These are phyloP conservation scores for Eucalyptus urophylla DNA, from an alignment of 345 rosid genomes.

Conservation along the genomic window DNA sequence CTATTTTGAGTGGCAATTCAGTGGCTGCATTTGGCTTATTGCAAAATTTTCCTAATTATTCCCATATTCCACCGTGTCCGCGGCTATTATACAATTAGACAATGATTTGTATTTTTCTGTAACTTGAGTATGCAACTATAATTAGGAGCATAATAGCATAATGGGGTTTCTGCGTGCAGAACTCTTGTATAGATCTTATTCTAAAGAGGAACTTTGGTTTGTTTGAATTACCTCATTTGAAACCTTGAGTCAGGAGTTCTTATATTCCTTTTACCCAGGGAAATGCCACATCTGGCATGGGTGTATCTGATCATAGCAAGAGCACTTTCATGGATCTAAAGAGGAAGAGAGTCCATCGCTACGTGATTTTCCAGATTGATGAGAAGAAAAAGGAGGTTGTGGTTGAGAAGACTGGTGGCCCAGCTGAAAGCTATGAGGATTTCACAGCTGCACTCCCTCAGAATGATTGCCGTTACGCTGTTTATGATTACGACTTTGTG, in stretches of 20 bases:
- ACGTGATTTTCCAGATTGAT: not conserved
- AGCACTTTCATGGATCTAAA: constrained; percentile 9
- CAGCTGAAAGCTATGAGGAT: not conserved
- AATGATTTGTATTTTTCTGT: not conserved
- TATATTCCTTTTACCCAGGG: constrained; percentile 17
- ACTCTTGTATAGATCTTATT: not conserved
- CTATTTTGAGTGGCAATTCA: not conserved
- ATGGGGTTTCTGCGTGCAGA: not conserved
- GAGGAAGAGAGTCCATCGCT: not conserved
- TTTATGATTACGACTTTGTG: not conserved
- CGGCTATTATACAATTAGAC: not conserved
- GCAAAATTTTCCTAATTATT: not conserved
- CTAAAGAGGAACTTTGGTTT: not conserved
- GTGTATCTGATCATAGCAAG: constrained; percentile 48
- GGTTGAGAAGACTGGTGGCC: not conserved
- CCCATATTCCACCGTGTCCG: not conserved
- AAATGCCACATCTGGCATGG: constrained; percentile 71
- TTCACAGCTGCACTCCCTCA: not conserved
- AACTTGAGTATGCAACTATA: not conserved
- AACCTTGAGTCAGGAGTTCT: not conserved
- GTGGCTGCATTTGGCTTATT: not conserved
- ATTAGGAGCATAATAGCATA: not conserved
- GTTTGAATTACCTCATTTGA: not conserved
- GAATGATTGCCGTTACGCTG: not conserved
- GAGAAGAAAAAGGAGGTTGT: not conserved